Conservation (phyloP, 2,329 filamentous ascomycete species). For the Fusarium ambrosium region DNA sequence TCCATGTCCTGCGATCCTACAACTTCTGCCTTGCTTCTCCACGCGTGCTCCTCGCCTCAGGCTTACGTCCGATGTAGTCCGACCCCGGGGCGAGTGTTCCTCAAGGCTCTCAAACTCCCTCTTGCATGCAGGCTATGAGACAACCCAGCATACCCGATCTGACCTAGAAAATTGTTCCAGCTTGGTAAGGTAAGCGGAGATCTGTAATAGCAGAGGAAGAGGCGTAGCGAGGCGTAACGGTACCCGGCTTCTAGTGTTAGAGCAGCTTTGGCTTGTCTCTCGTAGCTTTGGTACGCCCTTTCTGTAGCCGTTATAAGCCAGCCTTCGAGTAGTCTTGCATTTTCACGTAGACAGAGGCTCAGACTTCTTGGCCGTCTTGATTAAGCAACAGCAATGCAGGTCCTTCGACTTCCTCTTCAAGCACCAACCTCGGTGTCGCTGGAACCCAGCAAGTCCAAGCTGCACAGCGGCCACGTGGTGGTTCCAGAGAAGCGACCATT, state of each 20-base stretch:
- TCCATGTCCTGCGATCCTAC: background rate
- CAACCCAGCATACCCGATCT: background rate
- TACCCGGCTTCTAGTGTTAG: background rate
- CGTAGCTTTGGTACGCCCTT: background rate
- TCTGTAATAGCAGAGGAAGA: background rate
- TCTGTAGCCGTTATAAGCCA: background rate
- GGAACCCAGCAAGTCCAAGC: background rate
- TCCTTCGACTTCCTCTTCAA: background rate
- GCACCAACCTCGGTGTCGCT: background rate
- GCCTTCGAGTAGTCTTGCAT: background rate
- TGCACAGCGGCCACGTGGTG: background rate
- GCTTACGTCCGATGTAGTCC: background rate
- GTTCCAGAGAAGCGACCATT: background rate
- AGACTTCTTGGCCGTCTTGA: background rate
- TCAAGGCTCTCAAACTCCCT: background rate
- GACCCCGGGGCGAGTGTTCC: background rate
- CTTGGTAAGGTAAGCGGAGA: conserved; percentile 2
- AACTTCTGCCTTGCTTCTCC: background rate
- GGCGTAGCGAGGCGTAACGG: background rate
- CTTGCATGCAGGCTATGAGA: background rate
- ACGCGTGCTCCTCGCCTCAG: background rate
- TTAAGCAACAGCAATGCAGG: background rate
- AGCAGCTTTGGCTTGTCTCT: background rate
- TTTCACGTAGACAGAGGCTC: background rate
- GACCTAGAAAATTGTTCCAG: background rate